Evolutionary conservation across 495 filamentous ascomycete genomes (phyloP), one percentile per base, ranked within the genome.

Genomic region (Talaromyces ruber): DNA sequence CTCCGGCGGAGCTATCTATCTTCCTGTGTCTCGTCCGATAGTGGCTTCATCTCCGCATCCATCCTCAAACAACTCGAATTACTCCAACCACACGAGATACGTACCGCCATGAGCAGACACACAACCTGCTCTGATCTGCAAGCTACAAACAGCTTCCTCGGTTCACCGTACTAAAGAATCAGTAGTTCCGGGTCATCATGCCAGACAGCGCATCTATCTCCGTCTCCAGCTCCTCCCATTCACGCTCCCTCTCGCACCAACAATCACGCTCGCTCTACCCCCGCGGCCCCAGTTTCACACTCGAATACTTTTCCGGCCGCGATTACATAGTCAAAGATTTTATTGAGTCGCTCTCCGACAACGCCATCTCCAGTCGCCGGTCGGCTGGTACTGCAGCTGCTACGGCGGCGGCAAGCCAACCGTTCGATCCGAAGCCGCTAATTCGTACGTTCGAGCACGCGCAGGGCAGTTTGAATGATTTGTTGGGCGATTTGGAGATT

Each of bases 261-360:
- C 64, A 76, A 9, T 67, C 69, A 54, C 83, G 88, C 73, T 77
- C 87, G 45, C 79, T 92, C 66, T 93, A 91, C 72, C 88, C 88
- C 52, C 82, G 84, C 69, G 90, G 88, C 22, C 90, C 89, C 52
- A 85, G 81, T 72, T 96, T 96, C 77, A 89, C 84, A 6, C 81
- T 96, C 65, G 91, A 95, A 22, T 90, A 90, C 73, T 96, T 97
- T 79, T 93, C 91, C 52, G 74, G 78, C 61, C 80, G 80, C 22
- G 94, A 97, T 76, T 99, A 97, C 74, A 96, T 98, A 64, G 95
- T 97, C 63, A 91, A 94, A 68, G 95, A 98, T 73, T 98, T 99
- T 67, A 86, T 99, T 64, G 95, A 99, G 69, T 79, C 87, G 9
- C 89, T 99, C 63, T 93, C 93, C 59, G 93, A 97, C 60, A 88